Evolutionary conservation across 139 green algal genomes (phyloP), one percentile per base, ranked within the genome.

Genomic region (Closterium sp.): DNA sequence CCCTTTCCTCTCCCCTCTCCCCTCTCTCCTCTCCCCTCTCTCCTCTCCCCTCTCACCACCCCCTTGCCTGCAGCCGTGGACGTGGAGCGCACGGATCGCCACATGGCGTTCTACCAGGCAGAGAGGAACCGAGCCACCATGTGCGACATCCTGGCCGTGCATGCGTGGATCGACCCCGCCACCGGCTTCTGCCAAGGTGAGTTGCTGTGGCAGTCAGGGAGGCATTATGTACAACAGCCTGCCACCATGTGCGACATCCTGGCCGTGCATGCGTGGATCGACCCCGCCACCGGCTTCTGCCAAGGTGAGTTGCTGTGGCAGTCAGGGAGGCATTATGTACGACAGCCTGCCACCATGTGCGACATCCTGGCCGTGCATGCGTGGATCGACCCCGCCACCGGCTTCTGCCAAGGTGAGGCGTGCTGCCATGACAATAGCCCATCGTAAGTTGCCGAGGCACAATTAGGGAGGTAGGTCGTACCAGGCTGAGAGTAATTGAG

Each of bases 171-270:
- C 84, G 97, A 98, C 94, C 96, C 95, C 0, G 94, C 95, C 76
- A 96, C 93, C 0, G 96, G 96, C 35, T 98, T 98, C 94, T 97
- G 96, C 93, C 97, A 98, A 91, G 97, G 88, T 91, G 34, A 0
- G 85, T 86, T 25, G 8, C 23, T 12, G 23, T 69, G 3, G 43
- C 43, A 69, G 7, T 16, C n/a, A n/a, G n/a, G n/a, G n/a, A n/a
- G n/a, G n/a, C n/a, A n/a, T n/a, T n/a, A n/a, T n/a, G n/a, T n/a
- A n/a, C n/a, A n/a, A n/a, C n/a, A n/a, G n/a, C n/a, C n/a, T n/a
- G n/a, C n/a, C n/a, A n/a, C n/a, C n/a, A 69, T 92, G 84, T 35
- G 31, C 16, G 89, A 92, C 87, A 88, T 98, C 89, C 95, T 98
- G 91, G 96, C 93, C 0, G 96, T 96, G 4, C 97, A 98, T 89